phyloP scores from a whole-genome alignment of 2,329 filamentous ascomycete genomes.

The Ceratocystiopsis brevicomis region DNA sequence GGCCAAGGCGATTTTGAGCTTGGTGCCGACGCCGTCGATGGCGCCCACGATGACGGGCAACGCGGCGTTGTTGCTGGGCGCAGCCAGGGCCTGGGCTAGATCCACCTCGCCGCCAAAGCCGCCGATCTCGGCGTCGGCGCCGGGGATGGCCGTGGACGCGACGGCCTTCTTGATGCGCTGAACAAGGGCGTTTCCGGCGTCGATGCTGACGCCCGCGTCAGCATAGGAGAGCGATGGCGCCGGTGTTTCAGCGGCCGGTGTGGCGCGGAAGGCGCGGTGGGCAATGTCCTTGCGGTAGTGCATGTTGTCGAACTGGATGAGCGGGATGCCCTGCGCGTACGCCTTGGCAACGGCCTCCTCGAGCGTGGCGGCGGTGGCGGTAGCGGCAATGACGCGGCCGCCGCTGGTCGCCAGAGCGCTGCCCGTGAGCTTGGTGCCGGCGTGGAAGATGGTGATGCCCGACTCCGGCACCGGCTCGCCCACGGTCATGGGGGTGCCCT shows the following conservation, averaged over 20 bases:
- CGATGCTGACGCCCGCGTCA: conserved; percentile 81
- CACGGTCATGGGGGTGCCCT: conserved; percentile 46
- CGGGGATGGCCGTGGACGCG: conserved; percentile 64
- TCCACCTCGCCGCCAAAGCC: conserved; percentile 86
- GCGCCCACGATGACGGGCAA: conserved; percentile 79
- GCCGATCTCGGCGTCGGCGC: conserved; percentile 83
- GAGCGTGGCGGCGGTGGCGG: conserved; percentile 52
- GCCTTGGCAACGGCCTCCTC: conserved; percentile 69
- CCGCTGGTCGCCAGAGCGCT: conserved; percentile 56
- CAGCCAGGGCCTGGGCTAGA: conserved; percentile 41
- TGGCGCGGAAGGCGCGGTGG: conserved; percentile 43
- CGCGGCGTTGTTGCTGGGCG: conserved; percentile 36
- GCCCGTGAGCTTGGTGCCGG: conserved; percentile 53
- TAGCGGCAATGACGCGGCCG: conserved; percentile 86
- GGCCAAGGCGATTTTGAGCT: conserved; percentile 85
- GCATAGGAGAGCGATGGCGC: conserved; percentile 65
- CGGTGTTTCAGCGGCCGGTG: conserved; percentile 11
- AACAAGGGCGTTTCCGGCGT: conserved; percentile 83
- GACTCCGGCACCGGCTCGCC: conserved; percentile 23
- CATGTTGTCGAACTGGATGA: conserved; percentile 72
- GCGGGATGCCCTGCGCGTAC: conserved; percentile 57
- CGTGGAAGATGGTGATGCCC: conserved; percentile 70
- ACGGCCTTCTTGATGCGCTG: conserved; percentile 81
- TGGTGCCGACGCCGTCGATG: conserved; percentile 92
- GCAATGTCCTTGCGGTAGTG: conserved; percentile 90